These are phyloP conservation scores for Collariella sp. DNA, from an alignment of 495 filamentous ascomycete species.

Conservation along the genomic window DNA sequence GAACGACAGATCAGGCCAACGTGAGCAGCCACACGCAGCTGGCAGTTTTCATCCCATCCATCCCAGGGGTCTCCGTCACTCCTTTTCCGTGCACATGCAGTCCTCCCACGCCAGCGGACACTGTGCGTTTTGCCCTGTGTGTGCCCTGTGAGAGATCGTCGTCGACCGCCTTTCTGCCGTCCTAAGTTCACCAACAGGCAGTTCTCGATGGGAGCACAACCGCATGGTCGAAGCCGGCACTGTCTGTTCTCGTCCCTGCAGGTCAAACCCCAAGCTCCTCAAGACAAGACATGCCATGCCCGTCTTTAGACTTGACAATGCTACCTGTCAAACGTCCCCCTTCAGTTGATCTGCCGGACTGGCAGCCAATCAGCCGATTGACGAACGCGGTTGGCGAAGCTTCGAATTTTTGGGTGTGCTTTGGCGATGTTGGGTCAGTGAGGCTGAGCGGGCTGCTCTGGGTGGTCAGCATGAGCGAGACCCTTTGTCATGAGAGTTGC, in stretches of 20 bases:
- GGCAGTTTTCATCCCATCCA: not conserved
- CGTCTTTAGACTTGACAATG: too few relatives aligned
- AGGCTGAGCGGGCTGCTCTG: too few relatives aligned
- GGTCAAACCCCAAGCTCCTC: too few relatives aligned
- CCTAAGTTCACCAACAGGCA: not conserved
- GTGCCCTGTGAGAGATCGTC: not conserved
- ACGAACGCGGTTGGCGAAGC: not conserved
- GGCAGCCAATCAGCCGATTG: not conserved
- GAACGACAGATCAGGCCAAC: too few relatives aligned
- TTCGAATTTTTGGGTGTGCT: too few relatives aligned
- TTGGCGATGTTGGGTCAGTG: too few relatives aligned
- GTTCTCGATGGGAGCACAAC: too few relatives aligned
- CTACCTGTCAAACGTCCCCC: not conserved
- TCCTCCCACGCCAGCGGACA: not conserved
- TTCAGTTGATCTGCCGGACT: too few relatives aligned
- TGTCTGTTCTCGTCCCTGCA: too few relatives aligned
- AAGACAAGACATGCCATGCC: not conserved
- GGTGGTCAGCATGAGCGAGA: too few relatives aligned
- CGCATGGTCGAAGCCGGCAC: not conserved
- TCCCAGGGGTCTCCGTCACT: not conserved
- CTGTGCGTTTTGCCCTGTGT: not conserved
- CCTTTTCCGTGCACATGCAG: constrained; percentile 3
- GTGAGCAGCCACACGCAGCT: too few relatives aligned
- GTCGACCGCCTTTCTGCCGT: not conserved
- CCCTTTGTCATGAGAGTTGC: too few relatives aligned